Conservation (phyloP, 2,329 filamentous ascomycete genomes). For the Tolypocladium nubicola region DNA sequence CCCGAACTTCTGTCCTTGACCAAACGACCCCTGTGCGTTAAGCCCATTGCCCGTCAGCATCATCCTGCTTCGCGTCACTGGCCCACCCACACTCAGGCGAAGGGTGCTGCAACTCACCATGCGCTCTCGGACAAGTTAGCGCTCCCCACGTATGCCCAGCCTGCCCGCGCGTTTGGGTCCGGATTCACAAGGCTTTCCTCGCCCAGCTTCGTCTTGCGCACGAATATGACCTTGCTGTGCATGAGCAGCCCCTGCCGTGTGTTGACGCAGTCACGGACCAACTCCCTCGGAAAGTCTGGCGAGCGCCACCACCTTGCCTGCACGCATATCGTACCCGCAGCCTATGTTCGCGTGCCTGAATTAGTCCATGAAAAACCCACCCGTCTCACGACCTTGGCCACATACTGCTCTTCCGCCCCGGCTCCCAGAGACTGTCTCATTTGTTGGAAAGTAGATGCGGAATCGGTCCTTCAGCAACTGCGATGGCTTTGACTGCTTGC, state of each 20-base stretch:
- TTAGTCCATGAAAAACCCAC: constrained; percentile 6
- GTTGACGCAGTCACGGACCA: constrained; percentile 69
- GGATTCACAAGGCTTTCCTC: constrained; percentile 4
- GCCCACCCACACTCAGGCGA: constrained; percentile 1
- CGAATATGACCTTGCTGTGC: constrained; percentile 71
- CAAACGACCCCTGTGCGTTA: constrained; percentile 58
- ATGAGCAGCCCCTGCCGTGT: constrained; percentile 62
- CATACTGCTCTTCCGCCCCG: constrained; percentile 47
- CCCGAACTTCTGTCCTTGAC: constrained; percentile 58
- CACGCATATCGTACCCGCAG: constrained; percentile 76
- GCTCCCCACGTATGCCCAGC: constrained; percentile 82
- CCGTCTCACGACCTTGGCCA: not conserved
- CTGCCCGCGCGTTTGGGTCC: constrained; percentile 13
- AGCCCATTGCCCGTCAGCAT: constrained; percentile 2
- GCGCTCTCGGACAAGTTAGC: constrained; percentile 90
- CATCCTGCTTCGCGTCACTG: not conserved
- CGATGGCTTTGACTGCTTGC: constrained; percentile 11
- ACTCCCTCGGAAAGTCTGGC: constrained; percentile 56
- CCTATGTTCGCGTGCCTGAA: constrained; percentile 27
- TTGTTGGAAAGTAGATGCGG: constrained; percentile 72
- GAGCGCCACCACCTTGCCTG: constrained; percentile 61
- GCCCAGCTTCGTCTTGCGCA: constrained; percentile 17
- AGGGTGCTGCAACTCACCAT: constrained; percentile 49
- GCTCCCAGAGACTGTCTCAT: constrained; percentile 55
- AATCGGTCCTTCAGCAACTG: constrained; percentile 37